Conservation (phyloP, 345 rosid genomes). For the Citrus hindsii region DNA sequence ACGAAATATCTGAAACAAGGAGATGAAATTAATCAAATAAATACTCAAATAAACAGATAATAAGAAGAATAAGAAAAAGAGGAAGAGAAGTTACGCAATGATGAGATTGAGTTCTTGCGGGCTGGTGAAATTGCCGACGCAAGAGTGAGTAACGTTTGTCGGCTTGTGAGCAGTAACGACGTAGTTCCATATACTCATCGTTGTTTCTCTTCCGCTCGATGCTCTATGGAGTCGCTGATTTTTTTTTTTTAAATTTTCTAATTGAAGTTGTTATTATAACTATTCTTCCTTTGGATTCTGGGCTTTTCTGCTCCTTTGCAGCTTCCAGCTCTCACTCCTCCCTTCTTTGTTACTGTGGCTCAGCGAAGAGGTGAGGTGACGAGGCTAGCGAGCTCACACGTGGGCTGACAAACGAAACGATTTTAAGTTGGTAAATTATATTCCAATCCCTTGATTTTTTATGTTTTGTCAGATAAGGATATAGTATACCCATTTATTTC, state of each 20-base stretch:
- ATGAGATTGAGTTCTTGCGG: conserved; percentile 96
- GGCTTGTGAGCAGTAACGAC: conserved; percentile 69
- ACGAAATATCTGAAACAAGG: neutral
- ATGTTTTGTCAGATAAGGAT: too few species aligned
- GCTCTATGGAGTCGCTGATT: neutral
- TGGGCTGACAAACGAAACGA: too few species aligned
- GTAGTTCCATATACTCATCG: conserved; percentile 53
- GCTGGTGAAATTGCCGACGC: conserved; percentile 94
- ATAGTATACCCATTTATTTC: neutral
- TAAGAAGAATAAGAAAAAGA: too few species aligned
- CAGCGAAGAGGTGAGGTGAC: neutral
- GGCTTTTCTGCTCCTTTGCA: neutral
- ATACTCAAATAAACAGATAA: too few species aligned
- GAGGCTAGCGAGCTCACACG: neutral
- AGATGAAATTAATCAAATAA: neutral
- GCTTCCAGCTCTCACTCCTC: neutral
- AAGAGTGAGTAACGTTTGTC: conserved; percentile 88
- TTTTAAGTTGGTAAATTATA: too few species aligned
- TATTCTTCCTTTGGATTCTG: neutral
- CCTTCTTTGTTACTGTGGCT: neutral
- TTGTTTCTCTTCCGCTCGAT: neutral
- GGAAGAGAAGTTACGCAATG: conserved; percentile 44
- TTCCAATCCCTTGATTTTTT: neutral
- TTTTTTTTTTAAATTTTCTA: neutral
- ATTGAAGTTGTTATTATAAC: neutral